Base-by-base conservation (phyloP, 1,284 basidiomycete genomes). In the Cutaneotrichosporon sp. region DNA sequence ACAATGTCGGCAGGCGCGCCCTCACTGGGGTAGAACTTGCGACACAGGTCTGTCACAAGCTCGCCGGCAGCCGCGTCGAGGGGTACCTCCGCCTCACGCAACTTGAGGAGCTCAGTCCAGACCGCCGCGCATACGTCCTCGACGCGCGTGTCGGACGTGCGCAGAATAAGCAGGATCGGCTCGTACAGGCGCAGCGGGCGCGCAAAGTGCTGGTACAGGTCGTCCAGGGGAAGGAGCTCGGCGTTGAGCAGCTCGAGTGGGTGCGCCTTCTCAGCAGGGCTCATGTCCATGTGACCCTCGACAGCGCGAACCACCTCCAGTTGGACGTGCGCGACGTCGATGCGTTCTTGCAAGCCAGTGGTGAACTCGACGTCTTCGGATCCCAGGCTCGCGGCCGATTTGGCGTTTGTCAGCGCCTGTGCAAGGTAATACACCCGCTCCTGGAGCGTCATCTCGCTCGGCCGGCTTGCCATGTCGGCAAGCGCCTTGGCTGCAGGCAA, bases 261-360 rank as follows among this genome's bases (percentile, higher is more conserved):
- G 1, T 78, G 76, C 57, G 84, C 80, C 70, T 85, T 87, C 41
- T 75, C 71, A 25, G 75, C 74, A 32, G 67, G 55, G 41, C 63
- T 63, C 66, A 78, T 66, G 49, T 75, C 71, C 44, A 57, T 33
- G 63, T 71, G 66, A 46, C 69, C 68, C 60, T 74, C 61, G 61
- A 79, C 68, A 2, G 72, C 72, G 6, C 72, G 61, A 33, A 67
- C 72, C 19, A 93, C 81, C 74, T 97, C 92, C 34, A 94, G 79
- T 68, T 99, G 96, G 9, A 98, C 91, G 75, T 94, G 88, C 3
- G 92, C 90, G 12, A 98, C 96, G 52, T 98, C 96, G 9, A 98
- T 81, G 70, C 92, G 91, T 75, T 98, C 96, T 75, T 97, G 93
- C 16, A 97, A 78, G 59, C 91, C 87, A 0, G 87, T 89, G 24